Conservation (phyloP, 2,329 filamentous ascomycete genomes). For the Diplodia mutila region DNA sequence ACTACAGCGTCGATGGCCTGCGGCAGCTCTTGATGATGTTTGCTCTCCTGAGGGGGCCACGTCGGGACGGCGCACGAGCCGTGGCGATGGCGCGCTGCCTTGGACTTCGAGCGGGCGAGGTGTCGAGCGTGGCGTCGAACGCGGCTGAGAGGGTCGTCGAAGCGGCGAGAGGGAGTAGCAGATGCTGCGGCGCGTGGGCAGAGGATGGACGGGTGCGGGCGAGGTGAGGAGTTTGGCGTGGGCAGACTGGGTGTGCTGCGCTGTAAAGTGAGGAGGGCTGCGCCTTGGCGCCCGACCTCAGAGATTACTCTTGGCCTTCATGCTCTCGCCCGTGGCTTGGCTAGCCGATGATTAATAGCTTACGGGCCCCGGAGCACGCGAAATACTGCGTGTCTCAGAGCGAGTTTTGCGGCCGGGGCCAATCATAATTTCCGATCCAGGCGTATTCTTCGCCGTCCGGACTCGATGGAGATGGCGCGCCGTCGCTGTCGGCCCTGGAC, state of each 20-base stretch:
- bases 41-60: constrained; percentile 28
- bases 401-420: not conserved
- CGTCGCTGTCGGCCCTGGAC: not conserved
- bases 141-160: not conserved
- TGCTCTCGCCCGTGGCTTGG: constrained; percentile 24
- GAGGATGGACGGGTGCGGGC: constrained; percentile 20
- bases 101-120: constrained; percentile 19
- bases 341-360: constrained; percentile 25
- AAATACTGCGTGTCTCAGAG: constrained; percentile 23
- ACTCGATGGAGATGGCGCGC: constrained; percentile 9
- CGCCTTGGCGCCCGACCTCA: constrained; percentile 24
- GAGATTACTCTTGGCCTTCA: constrained; percentile 22
- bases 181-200: constrained; percentile 24
- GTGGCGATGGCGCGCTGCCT: constrained; percentile 25
- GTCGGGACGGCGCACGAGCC: constrained; percentile 26
- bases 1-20: constrained; percentile 22
- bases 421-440: constrained; percentile 18
- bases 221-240: constrained; percentile 18
- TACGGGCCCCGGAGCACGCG: constrained; percentile 10
- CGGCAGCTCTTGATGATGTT: constrained; percentile 26
- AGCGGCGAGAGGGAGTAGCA: constrained; percentile 15
- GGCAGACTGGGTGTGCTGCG: constrained; percentile 7
- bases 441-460: constrained; percentile 15
- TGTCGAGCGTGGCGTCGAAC: not conserved
- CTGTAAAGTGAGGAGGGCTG: constrained; percentile 24